Evolutionary conservation across 495 filamentous ascomycete genomes (phyloP).

Genomic region (Penicillium pancosmium): DNA sequence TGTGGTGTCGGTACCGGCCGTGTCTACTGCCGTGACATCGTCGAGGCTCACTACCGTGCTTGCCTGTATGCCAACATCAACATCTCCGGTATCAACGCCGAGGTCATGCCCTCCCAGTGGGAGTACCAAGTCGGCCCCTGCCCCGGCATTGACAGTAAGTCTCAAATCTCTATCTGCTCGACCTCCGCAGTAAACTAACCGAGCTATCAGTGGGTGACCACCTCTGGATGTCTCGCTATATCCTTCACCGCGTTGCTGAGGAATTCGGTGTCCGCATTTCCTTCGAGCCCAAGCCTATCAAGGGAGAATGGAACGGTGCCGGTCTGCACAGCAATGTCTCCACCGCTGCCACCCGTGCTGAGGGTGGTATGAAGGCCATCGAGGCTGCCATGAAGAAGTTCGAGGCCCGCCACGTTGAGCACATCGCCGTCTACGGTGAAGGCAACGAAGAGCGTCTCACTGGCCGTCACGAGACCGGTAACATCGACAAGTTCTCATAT

Average conservation of each 20-base stretch:
- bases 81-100: conserved; percentile 98
- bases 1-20: conserved; percentile 97
- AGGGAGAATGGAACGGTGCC: conserved; percentile 99
- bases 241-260: conserved; percentile 94
- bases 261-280: conserved; percentile 97
- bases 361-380: conserved; percentile 94
- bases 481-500: conserved; percentile 91
- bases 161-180: background rate
- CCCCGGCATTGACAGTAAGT: conserved; percentile 78
- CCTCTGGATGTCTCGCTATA: conserved; percentile 95
- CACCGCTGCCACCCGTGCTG: conserved; percentile 79
- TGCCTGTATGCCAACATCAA: conserved; percentile 90
- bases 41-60: conserved; percentile 97
- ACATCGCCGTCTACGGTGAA: conserved; percentile 97
- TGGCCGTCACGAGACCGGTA: conserved; percentile 91
- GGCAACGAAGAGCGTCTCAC: conserved; percentile 92
- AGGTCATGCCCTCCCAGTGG: conserved; percentile 99
- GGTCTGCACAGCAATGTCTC: conserved; percentile 98
- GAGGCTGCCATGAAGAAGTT: conserved; percentile 88
- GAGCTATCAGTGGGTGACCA: conserved; percentile 83
- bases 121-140: conserved; percentile 99
- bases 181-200: conserved; percentile 16
- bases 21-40: conserved; percentile 97
- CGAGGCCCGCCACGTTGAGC: conserved; percentile 84
- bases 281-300: conserved; percentile 96